Conservation (phyloP, 2,329 filamentous ascomycete species). For the Hypoxylon sp. region DNA sequence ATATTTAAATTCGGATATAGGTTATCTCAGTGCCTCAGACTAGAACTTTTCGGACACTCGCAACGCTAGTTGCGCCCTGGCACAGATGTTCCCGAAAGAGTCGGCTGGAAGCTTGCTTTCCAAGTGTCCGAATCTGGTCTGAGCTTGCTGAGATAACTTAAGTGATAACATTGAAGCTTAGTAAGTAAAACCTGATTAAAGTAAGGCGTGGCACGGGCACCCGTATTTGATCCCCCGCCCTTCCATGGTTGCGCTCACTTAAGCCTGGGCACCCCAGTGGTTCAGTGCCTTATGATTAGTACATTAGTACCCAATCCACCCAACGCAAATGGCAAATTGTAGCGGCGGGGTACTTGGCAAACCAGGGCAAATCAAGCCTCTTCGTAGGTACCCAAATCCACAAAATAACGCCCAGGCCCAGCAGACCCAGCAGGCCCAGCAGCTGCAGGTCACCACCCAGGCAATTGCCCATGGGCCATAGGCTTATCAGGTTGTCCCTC, state of each 20-base stretch:
- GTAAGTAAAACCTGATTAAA: too few species aligned
- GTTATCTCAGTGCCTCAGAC: too few species aligned
- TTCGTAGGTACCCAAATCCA: constrained; percentile 23
- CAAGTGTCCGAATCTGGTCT: too few species aligned
- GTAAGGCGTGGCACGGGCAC: too few species aligned
- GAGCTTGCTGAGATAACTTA: too few species aligned
- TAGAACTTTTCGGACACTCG: too few species aligned
- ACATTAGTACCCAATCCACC: constrained; percentile 44
- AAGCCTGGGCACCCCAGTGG: constrained; percentile 17
- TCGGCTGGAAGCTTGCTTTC: too few species aligned
- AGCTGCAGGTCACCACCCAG: constrained; percentile 30
- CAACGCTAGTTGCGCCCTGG: too few species aligned
- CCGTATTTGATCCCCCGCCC: constrained; percentile 6
- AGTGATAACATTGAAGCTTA: too few species aligned
- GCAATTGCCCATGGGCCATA: constrained; percentile 10
- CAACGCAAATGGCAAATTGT: constrained; percentile 24
- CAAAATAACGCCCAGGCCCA: constrained; percentile 2
- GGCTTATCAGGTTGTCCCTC: constrained; percentile 31
- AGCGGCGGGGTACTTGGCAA: constrained; percentile 17
- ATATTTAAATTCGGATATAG: too few species aligned
- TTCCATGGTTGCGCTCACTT: constrained; percentile 21
- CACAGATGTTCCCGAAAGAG: too few species aligned
- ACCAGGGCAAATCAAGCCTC: neutral
- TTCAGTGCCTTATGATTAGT: constrained; percentile 35
- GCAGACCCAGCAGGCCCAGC: constrained; percentile 6